Evolutionary conservation across 192 early-diverging fungal genomes (phyloP), one percentile per base, ranked within the genome.

Genomic region (Chytriomyces sp.): DNA sequence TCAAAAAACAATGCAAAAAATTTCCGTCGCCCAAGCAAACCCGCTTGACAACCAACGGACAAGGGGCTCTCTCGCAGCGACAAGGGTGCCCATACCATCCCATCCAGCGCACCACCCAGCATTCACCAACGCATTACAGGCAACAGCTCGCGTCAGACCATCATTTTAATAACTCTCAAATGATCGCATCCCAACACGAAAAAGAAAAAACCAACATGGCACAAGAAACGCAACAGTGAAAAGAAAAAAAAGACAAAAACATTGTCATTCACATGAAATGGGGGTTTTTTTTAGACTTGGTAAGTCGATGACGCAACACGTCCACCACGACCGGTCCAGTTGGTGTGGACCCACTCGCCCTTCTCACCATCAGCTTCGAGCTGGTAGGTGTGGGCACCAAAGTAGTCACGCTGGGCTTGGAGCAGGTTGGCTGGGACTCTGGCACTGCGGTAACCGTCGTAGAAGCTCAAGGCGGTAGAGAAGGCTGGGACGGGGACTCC

Each of bases 311-410:
- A 89, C 57, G 87, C 84, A 66, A 94, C 90, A 73, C 90, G 87
- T 57, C 91, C 97, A 81, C 97, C 97, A 71, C 91, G 91, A 64
- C 96, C 97, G 77, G 96, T 97, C 97, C 96, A 98, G 94, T 98
- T 98, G 84, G 95, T 93, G 92, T 98, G 97, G 67, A 95, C 82
- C 84, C 79, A 91, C 65, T 75, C 87, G 59, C 93, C 93, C 50
- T 91, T 91, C 78, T 86, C 85, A 79, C 82, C 88, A 3, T n/a
- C 71, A 61, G 47, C 46, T 73, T 94, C 86, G 28, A 92, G 87
- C 89, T 97, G 93, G 84, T 95, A 98, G 43, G 95, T 96, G 89
- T 98, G 96, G 28, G 96, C 96, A 79, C 96, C 97, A 90, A 99
- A 99, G 91, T 95, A 99, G 85, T 99, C 97, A 85, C 97, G 93